phyloP scores from a whole-genome alignment of 768 basidiomycete species.

The Aureoboletus auriporus region DNA sequence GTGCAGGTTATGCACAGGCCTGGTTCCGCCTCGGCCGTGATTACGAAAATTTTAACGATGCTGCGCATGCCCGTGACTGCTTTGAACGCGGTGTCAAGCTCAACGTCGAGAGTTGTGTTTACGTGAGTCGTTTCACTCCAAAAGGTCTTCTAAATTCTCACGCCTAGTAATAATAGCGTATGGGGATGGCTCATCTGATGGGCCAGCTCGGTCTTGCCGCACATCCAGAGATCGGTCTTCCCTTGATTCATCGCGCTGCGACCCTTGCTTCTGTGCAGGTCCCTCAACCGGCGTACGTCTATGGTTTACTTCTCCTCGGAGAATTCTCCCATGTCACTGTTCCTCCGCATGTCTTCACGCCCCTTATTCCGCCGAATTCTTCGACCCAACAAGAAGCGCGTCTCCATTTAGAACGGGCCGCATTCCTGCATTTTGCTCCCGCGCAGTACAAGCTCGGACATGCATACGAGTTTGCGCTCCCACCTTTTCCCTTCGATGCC shows the following conservation, averaged over 20 bases:
- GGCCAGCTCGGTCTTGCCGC: constrained; percentile 73
- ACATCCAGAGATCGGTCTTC: constrained; percentile 55
- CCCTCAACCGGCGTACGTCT: constrained; percentile 87
- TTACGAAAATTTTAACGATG: constrained; percentile 85
- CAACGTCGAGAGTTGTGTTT: constrained; percentile 75
- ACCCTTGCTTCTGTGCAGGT: constrained; percentile 66
- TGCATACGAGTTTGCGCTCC: constrained; percentile 85
- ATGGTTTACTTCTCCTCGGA: constrained; percentile 78
- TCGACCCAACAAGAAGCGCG: constrained; percentile 58
- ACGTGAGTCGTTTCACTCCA: constrained; percentile 44
- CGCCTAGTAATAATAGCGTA: constrained; percentile 46
- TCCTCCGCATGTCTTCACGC: constrained; percentile 45
- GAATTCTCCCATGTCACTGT: constrained; percentile 73
- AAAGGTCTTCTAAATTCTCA: constrained; percentile 1
- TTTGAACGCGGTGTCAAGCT: constrained; percentile 78
- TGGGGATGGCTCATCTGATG: constrained; percentile 90
- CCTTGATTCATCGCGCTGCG: constrained; percentile 75
- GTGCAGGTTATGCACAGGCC: constrained; percentile 69
- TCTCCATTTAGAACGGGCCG: constrained; percentile 76
- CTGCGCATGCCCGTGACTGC: constrained; percentile 71
- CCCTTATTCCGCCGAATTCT: constrained; percentile 50
- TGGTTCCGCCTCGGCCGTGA: constrained; percentile 93
- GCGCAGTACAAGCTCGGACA: constrained; percentile 93
- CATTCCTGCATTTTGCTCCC: constrained; percentile 78
- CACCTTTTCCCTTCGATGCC: constrained; percentile 85